Evolutionary conservation across 2,329 filamentous ascomycete species (phyloP), one percentile per base, ranked within the genome.

Genomic region (Epicoccum nigrum): DNA sequence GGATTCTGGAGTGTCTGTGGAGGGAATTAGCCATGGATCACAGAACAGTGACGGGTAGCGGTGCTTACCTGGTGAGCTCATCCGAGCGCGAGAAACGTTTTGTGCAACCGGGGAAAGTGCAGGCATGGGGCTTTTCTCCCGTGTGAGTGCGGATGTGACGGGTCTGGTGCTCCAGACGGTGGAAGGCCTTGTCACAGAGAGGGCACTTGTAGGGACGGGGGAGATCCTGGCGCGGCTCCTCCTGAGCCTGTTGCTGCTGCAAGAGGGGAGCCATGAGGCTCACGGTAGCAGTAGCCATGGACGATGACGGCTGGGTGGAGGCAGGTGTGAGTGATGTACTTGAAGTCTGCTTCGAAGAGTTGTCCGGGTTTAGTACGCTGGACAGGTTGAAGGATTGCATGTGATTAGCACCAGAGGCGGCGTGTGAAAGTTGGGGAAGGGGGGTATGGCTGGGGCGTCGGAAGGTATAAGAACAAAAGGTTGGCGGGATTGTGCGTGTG

Each of bases 141-240:
- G 93, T 99, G 76, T 99, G 93, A 6, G 94, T 97, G 67, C 93
- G 87, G 71, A 97, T 97, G 76, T 99, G 93, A 66, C 86, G 77
- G 53, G 85, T 88, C 81, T 97, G 93, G 75, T 97, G 93, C 80
- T 97, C 93, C 33, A 99, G 83, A 58, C 94, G 91, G 81, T 97
- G 94, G 79, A 99, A 99, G 55, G 94, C 93, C 83, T 97, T 96
- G 69, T 97, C 93, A 80, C 94, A 99, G 58, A 99, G 85, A 55
- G 93, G 92, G 76, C 93, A 99, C 81, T 97, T 97, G 86, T 99
- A 99, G 0, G 93, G 93, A 49, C 94, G 87, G 53, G 94, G 94
- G 45, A 97, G 84, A 76, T 97, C 93, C 80, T 82, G 90, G 76
- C 76, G 84, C 68, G 90, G 85, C 51, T 86, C 82, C 59, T 75